Base-by-base conservation (phyloP, 306 rosid genomes). In the Cucumis sativus region DNA sequence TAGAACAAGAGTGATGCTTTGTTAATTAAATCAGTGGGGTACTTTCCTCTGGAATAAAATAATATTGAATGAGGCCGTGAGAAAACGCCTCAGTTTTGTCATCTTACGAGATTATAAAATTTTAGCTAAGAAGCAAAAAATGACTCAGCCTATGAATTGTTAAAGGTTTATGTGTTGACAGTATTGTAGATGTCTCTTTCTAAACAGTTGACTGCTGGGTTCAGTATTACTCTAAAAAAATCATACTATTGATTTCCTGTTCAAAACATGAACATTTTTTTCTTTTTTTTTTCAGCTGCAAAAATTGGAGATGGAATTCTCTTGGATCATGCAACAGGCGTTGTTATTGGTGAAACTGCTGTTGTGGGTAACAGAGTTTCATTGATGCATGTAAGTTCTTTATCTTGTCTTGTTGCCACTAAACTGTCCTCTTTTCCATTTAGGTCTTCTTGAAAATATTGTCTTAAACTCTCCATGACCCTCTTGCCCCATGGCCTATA, bases 261-360 rank as follows among this genome's bases (percentile, higher is more conserved):
- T 23, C 57, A 43, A 69, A 69, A 69, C 39, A 13, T 45, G 58
- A 69, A 13, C 12, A 1, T 69, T 43, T 68, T 21, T 39, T 52
- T 35, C n/a, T 17, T 55, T 60, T 59, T 60, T 59, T 79, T 61
- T 85, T 47, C 82, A 95, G 98, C 96, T 82, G 94, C 98, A 18
- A 88, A 81, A 86, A 89, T 92, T 85, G 98, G 98, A 77, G 98
- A 95, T 85, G 97, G 96, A 73, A 92, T 95, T 83, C 79, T 95
- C 76, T 89, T 95, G 88, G 98, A 95, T 86, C 98, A 95, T 77
- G 97, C 86, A 23, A 92, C 97, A 5, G 97, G 98, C 80, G 87
- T 95, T 82, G 98, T 95, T 84, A 92, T 95, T 83, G 98, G 98
- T 65, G 98, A 95, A 89, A 95, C 98, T 84, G 93, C 98, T 80